Evolutionary conservation across 441 rosid genomes (phyloP), one percentile per base, ranked within the genome.

Genomic region (Raphanus hybrid): DNA sequence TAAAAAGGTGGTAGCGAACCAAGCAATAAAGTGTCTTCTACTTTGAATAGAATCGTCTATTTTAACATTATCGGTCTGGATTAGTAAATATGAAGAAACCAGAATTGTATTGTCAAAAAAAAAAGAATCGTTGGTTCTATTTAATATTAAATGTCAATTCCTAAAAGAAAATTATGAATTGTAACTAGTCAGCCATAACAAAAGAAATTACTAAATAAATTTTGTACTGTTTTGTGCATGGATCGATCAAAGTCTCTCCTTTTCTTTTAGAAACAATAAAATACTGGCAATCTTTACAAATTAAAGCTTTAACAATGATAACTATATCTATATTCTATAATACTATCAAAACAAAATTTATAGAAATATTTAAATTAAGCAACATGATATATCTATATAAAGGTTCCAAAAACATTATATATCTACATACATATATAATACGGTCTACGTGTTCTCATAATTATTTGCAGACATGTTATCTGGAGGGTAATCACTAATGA

Each of bases 11-110:
- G 37, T 61, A 61, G 70, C 50, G 64, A 67, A 73, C 68, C 66
- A 26, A 72, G 74, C 39, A 39, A 61, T 61, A 78, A 78, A 78
- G 81, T 39, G 29, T 73, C 45, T 60, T 34, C 62, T 39, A 50
- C 50, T 78, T 72, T 48, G 26, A 34, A 41, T 3, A 67, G 66
- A 61, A 52, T 67, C 52, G 34, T 27, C 52, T 54, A 35, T 61
- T 60, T 23, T 58, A 18, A 35, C 15, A 15, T n/a, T 14, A 52
- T 52, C 15, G 23, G 20, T 52, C 15, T 52, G 9, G 7, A 15
- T 52, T 50, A 52, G 58, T 15, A 50, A 45, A 23, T 12, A 12
- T 39, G 10, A 48, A 48, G 18, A 48, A 48, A 52, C 20, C 15
- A 52, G 58, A 52, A 52, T 14, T 52, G 20, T 52, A 52, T 6